phyloP scores from a whole-genome alignment of 2,329 filamentous ascomycete genomes.

The Arthrobotrys megalospora region DNA sequence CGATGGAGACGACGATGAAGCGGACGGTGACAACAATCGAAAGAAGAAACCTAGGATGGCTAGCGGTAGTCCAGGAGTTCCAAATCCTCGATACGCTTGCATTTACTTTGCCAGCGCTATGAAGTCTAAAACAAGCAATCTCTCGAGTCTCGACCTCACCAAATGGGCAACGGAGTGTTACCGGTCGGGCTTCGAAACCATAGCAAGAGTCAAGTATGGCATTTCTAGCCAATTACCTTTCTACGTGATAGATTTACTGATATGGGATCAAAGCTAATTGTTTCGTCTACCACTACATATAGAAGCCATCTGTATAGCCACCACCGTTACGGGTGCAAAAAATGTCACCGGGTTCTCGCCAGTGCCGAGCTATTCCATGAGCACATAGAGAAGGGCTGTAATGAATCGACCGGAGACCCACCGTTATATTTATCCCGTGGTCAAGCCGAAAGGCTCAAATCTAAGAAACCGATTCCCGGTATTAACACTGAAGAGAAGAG shows the following conservation, averaged over 20 bases:
- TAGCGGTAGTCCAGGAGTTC: not conserved
- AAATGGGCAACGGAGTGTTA: slow-evolving; percentile 29
- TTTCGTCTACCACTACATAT: not conserved
- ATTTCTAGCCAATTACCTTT: no score
- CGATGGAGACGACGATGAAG: slow-evolving; percentile 6
- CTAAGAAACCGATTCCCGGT: slow-evolving; percentile 25
- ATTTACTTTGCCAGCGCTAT: slow-evolving; percentile 26
- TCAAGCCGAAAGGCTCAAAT: slow-evolving; percentile 1
- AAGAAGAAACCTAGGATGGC: slow-evolving; percentile 10
- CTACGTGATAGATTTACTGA: not conserved
- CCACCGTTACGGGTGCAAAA: slow-evolving; percentile 17
- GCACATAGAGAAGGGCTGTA: not conserved
- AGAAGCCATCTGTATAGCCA: slow-evolving; percentile 31
- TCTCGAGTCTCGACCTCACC: slow-evolving; percentile 7
- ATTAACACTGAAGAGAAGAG: slow-evolving; percentile 20
- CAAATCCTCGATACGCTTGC: slow-evolving; percentile 15
- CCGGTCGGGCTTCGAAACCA: slow-evolving; percentile 25
- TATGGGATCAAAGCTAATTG: not conserved
- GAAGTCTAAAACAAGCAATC: not conserved
- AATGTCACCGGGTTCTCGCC: slow-evolving; percentile 1
- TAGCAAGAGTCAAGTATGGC: slow-evolving; percentile 17
- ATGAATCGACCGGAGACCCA: not conserved
- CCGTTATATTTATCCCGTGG: slow-evolving; percentile 12
- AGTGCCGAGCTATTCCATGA: slow-evolving; percentile 4
- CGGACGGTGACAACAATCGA: not conserved